phyloP scores from a whole-genome alignment of 2,329 filamentous ascomycete species.

The Sclerotinia trifoliorum region DNA sequence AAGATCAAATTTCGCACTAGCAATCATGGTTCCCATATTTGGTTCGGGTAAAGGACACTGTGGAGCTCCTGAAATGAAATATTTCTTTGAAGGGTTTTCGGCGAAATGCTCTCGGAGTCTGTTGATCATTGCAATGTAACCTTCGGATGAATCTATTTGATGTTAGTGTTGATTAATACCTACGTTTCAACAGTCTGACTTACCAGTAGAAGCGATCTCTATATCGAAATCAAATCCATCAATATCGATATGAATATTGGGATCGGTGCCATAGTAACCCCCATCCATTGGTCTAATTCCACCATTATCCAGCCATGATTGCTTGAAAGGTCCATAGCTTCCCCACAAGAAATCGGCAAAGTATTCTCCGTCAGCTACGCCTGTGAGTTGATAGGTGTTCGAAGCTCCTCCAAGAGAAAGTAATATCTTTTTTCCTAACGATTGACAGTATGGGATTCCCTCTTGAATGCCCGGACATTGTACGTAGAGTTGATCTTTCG shows the following conservation, averaged over 20 bases:
- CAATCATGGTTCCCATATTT: slow-evolving; percentile 38
- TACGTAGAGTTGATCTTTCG: slow-evolving; percentile 39
- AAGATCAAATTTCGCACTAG: slow-evolving; percentile 35
- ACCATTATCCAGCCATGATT: slow-evolving; percentile 37
- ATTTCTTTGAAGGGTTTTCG: slow-evolving; percentile 32
- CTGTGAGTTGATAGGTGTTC: slow-evolving; percentile 42
- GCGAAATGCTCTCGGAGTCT: slow-evolving; percentile 35
- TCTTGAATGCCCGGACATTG: slow-evolving; percentile 42
- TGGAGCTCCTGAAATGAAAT: slow-evolving; percentile 39
- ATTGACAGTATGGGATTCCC: slow-evolving; percentile 45
- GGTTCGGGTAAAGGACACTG: slow-evolving; percentile 38
- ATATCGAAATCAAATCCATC: slow-evolving; percentile 42
- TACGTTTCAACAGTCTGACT: background rate
- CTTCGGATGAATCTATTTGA: slow-evolving; percentile 30
- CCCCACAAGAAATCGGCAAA: slow-evolving; percentile 44
- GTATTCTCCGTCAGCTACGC: slow-evolving; percentile 40
- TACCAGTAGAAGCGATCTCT: slow-evolving; percentile 32
- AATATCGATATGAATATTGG: slow-evolving; percentile 32
- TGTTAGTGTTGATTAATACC: slow-evolving; percentile 20
- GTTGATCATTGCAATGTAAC: slow-evolving; percentile 37
- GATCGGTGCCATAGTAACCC: slow-evolving; percentile 24
- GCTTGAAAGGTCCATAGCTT: slow-evolving; percentile 44
- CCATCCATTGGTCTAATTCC: slow-evolving; percentile 37
- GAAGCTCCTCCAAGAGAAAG: slow-evolving; percentile 43
- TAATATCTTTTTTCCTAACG: slow-evolving; percentile 43